A percentile compares a stretch with the other conserved stretches of the same genome.
Conservation (phyloP, 169 alveolate species). For the Cryptosporidium ryanae region DNA sequence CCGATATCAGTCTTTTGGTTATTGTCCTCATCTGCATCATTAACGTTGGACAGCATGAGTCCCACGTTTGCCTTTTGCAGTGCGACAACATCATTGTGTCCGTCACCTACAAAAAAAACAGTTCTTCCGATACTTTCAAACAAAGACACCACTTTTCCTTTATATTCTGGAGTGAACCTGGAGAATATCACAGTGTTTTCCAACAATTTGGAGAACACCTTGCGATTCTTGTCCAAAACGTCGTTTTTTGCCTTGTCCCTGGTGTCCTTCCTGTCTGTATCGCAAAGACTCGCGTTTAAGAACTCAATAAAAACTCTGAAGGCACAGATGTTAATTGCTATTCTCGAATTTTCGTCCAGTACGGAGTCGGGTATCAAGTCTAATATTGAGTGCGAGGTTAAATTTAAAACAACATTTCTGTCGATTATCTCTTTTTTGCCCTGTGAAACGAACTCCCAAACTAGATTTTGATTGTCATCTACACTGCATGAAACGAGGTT, state of each 20-base stretch:
- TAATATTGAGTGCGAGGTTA: neutral
- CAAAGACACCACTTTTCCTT: constrained; percentile 11
- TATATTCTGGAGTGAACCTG: constrained; percentile 62
- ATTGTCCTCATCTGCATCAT: no score
- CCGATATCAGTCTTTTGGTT: no score
- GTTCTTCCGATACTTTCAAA: constrained; percentile 54
- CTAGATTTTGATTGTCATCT: constrained; percentile 9
- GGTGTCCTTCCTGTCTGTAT: neutral
- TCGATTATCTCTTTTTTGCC: constrained; percentile 13
- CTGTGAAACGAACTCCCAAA: constrained; percentile 16
- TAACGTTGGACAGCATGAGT: constrained; percentile 5
- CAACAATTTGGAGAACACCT: constrained; percentile 8
- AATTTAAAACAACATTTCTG: neutral
- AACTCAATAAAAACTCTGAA: constrained; percentile 13
- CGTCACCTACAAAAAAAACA: constrained; percentile 59
- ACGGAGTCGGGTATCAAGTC: constrained; percentile 6
- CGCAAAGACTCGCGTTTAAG: neutral
- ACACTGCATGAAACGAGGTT: neutral
- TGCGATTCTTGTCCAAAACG: neutral
- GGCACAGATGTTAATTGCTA: constrained; percentile 22
- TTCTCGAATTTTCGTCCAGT: constrained; percentile 1
- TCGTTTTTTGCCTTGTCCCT: no score
- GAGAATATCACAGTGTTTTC: constrained; percentile 24
- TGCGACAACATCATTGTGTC: constrained; percentile 46
- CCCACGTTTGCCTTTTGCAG: constrained; percentile 41